Evolutionary conservation across 352 stramenopile species (phyloP), one percentile per base, ranked within the genome.

Genomic region (Phytophthora palmivora): DNA sequence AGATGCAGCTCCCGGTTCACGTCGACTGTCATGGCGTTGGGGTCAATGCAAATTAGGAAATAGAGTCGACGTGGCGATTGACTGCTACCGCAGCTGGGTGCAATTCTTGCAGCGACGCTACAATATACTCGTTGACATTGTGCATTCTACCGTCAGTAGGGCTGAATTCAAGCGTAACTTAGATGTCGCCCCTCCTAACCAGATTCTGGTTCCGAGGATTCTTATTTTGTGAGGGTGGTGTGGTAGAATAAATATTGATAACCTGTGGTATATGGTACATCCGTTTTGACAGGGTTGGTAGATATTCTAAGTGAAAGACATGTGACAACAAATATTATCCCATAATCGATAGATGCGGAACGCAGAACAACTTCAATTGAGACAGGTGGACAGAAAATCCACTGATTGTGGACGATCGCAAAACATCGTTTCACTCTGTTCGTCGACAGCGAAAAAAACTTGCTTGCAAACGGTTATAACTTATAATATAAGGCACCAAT

Each of bases 1-100:
- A 63, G 4, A 14, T 14, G 26, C 5, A 68, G 11, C n/a, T 60
- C 42, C 5, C 39, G 53, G 2, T 64, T 15, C 6, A 44, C 42
- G 22, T 72, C 43, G 28, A 70, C 28, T 39, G 61, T 38, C 68
- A 76, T 75, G 36, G n/a, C n/a, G n/a, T n/a, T n/a, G n/a, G n/a
- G n/a, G n/a, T n/a, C n/a, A n/a, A n/a, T n/a, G n/a, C n/a, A n/a
- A n/a, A n/a, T n/a, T n/a, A n/a, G n/a, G n/a, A n/a, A n/a, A n/a
- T n/a, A n/a, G n/a, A n/a, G n/a, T n/a, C n/a, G n/a, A n/a, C n/a
- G n/a, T n/a, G n/a, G n/a, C n/a, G n/a, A n/a, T n/a, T n/a, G n/a
- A n/a, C n/a, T n/a, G n/a, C n/a, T n/a, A n/a, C n/a, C n/a, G n/a
- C 30, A 12, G 30, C 24, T 34, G 7, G 30, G 30, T 34, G 30